Conservation (phyloP, 768 basidiomycete genomes). For the Calocybe indica region DNA sequence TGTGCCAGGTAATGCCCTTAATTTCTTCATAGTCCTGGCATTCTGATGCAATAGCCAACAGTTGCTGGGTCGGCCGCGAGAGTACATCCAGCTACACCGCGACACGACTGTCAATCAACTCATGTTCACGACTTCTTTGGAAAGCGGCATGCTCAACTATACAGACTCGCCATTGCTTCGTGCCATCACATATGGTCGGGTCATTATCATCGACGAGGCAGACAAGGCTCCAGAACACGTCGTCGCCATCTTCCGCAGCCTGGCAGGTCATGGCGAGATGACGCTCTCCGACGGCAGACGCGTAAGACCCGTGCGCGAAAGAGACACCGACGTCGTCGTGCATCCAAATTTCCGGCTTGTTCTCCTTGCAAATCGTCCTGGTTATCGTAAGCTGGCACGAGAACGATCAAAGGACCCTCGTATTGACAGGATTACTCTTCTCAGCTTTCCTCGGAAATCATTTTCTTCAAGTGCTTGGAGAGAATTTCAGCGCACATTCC, state of each 20-base stretch:
- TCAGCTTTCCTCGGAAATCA: conserved; percentile 69
- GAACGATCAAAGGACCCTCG: neutral
- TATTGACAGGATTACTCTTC: conserved; percentile 1
- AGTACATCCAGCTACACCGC: conserved; percentile 66
- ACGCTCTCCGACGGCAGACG: conserved; percentile 58
- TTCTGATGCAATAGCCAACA: conserved; percentile 16
- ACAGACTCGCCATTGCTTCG: conserved; percentile 63
- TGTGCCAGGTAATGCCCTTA: conserved; percentile 43
- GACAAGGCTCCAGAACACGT: conserved; percentile 74
- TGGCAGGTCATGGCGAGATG: conserved; percentile 61
- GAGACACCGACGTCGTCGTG: conserved; percentile 51
- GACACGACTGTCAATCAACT: conserved; percentile 68
- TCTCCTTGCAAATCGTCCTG: conserved; percentile 60
- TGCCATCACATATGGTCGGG: conserved; percentile 52
- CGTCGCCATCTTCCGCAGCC: conserved; percentile 64
- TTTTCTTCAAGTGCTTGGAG: conserved; percentile 66
- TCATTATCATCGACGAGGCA: conserved; percentile 68
- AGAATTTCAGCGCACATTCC: conserved; percentile 62
- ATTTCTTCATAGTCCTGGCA: neutral
- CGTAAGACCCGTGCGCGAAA: conserved; percentile 38
- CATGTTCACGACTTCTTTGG: conserved; percentile 61
- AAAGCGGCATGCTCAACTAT: conserved; percentile 51
- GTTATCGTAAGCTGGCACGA: conserved; percentile 47
- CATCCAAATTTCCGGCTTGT: conserved; percentile 62
- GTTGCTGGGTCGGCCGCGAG: conserved; percentile 55